Evolutionary conservation across 2,329 filamentous ascomycete genomes (phyloP).

Genomic region (Metarhizium robertsii): DNA sequence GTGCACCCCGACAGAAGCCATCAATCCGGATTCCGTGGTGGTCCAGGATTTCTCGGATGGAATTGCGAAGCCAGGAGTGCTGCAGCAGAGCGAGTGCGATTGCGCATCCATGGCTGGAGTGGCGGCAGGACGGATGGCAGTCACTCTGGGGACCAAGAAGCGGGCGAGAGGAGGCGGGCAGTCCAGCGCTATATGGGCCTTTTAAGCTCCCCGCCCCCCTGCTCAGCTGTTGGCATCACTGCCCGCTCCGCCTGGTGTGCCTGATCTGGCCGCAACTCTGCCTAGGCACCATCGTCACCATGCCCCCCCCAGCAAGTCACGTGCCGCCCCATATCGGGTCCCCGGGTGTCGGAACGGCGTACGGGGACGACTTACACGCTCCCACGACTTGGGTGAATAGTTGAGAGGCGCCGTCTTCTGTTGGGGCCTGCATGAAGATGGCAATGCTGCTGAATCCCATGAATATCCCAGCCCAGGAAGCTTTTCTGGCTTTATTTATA

Average conservation of each 20-base stretch:
- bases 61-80: background rate
- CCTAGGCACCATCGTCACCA: constrained; percentile 5
- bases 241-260: constrained; percentile 3
- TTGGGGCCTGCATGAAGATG: background rate
- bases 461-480: no score
- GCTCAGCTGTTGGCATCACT: constrained; percentile 12
- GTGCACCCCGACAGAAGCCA: background rate
- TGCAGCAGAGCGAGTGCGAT: background rate
- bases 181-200: constrained; percentile 45
- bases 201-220: constrained; percentile 37
- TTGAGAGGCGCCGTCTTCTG: background rate
- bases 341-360: background rate
- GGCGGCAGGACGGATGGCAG: constrained; percentile 18
- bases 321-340: constrained; percentile 3
- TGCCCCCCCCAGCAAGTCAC: constrained; percentile 1
- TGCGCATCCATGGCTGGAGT: constrained; percentile 18
- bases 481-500: background rate
- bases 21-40: background rate
- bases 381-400: background rate
- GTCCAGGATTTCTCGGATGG: background rate
- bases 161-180: constrained; percentile 29
- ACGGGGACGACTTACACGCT: background rate
- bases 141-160: constrained; percentile 7
- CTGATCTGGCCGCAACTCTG: no score
- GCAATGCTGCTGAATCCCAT: no score